phyloP scores from a whole-genome alignment of 495 filamentous ascomycete species.

The Peziza echinospora region DNA sequence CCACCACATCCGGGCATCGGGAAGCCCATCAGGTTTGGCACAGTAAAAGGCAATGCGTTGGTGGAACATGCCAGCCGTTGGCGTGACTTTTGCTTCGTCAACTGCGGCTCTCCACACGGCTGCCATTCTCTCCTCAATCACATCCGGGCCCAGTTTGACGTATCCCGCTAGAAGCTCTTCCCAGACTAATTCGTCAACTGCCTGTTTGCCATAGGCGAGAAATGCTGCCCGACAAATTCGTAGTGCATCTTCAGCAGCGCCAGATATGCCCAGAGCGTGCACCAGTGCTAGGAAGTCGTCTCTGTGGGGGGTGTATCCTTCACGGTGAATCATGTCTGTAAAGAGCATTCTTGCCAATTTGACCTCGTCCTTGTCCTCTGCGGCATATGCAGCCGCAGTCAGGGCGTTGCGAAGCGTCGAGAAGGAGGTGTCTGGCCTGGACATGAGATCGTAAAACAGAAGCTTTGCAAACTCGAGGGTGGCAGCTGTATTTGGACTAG shows the following conservation, averaged over 20 bases:
- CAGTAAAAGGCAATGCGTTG: slow-evolving; percentile 5
- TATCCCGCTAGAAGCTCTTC: slow-evolving; percentile 41
- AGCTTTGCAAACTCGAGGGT: too few relatives aligned
- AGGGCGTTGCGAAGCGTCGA: neutral
- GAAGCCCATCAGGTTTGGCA: neutral
- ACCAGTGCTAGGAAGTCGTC: neutral
- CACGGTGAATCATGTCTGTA: slow-evolving; percentile 1
- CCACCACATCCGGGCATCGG: neutral
- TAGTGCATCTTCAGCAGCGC: neutral
- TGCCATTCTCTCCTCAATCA: slow-evolving; percentile 33
- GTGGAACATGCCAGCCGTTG: slow-evolving; percentile 7
- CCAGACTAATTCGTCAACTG: slow-evolving; percentile 26
- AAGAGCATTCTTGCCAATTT: slow-evolving; percentile 12
- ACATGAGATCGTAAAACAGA: neutral
- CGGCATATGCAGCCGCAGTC: neutral
- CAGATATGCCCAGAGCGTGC: neutral
- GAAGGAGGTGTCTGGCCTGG: neutral
- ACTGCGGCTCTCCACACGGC: slow-evolving; percentile 18
- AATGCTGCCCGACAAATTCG: neutral
- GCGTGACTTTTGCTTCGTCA: slow-evolving; percentile 16
- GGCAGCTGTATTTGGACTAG: too few relatives aligned
- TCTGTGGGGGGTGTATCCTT: neutral
- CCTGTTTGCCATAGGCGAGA: neutral
- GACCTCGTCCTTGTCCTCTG: neutral
- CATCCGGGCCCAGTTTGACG: slow-evolving; percentile 36